Evolutionary conservation across 352 stramenopile species (phyloP).

Genomic region (Thraustochytrium striatum): DNA sequence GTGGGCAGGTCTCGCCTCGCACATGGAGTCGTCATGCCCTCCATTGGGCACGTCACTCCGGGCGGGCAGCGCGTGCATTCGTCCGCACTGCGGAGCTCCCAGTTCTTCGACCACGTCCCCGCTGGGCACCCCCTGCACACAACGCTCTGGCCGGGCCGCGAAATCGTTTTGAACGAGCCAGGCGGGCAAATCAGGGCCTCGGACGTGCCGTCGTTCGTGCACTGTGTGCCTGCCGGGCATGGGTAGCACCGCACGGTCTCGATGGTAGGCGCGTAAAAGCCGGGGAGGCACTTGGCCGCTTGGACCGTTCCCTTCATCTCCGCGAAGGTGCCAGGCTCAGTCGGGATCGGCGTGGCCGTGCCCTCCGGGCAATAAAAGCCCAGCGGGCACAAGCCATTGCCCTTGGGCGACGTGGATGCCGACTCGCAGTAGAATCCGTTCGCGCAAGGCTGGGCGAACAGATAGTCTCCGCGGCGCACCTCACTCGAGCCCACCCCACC

Average conservation of each 20-base stretch:
- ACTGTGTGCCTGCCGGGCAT: conserved; percentile 83
- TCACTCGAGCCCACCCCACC: conserved; percentile 82
- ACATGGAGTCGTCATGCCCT: conserved; percentile 90
- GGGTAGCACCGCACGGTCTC: conserved; percentile 83
- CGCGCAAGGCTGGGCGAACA: conserved; percentile 84
- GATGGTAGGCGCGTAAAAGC: conserved; percentile 92
- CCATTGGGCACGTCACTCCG: conserved; percentile 83
- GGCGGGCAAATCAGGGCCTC: conserved; percentile 82
- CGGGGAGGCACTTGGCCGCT: conserved; percentile 82
- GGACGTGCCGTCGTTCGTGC: conserved; percentile 77
- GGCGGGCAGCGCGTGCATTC: conserved; percentile 86
- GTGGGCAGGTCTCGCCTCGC: conserved; percentile 82
- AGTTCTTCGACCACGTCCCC: conserved; percentile 97
- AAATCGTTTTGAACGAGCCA: conserved; percentile 81
- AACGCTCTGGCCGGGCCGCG: conserved; percentile 64
- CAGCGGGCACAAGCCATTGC: conserved; percentile 83
- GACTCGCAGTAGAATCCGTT: conserved; percentile 91
- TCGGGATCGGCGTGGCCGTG: conserved; percentile 85
- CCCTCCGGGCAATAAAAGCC: conserved; percentile 88
- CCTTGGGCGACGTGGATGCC: conserved; percentile 80
- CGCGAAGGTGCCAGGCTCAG: conserved; percentile 80
- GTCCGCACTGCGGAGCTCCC: conserved; percentile 84
- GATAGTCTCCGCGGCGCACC: conserved; percentile 74
- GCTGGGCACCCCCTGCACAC: conserved; percentile 82
- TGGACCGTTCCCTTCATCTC: conserved; percentile 81